Conservation (phyloP, 2,329 filamentous ascomycete genomes). For the Penicillium sp. region DNA sequence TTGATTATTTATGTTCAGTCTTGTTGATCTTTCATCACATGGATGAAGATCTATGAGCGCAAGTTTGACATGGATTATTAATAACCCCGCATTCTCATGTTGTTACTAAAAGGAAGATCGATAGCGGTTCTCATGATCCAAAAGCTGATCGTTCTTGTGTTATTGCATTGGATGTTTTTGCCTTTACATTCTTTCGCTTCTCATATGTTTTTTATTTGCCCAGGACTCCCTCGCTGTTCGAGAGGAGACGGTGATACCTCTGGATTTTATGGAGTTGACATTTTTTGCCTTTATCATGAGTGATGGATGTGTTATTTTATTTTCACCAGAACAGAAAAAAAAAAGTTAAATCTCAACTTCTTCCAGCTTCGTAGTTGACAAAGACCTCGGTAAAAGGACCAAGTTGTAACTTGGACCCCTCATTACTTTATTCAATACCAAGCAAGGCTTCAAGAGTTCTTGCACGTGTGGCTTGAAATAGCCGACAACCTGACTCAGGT, state of each 20-base stretch:
- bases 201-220: constrained; percentile 8
- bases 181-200: constrained; percentile 10
- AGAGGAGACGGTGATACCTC: constrained; percentile 19
- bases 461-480: neutral
- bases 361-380: neutral
- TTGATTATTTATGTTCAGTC: neutral
- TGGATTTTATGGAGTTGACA: constrained; percentile 16
- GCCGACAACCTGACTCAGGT: neutral
- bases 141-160: constrained; percentile 22
- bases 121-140: constrained; percentile 11
- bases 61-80: constrained; percentile 2
- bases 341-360: neutral
- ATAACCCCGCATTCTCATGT: constrained; percentile 4
- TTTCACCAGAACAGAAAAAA: neutral
- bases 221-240: constrained; percentile 6
- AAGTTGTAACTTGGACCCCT: neutral
- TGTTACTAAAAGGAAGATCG: constrained; percentile 14
- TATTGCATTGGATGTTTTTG: constrained; percentile 13
- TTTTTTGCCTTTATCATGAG: constrained; percentile 8
- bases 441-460: neutral
- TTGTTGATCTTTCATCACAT: neutral
- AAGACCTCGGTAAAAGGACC: neutral
- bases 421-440: neutral
- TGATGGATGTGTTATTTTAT: constrained; percentile 9
- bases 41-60: constrained; percentile 1